Percentiles rank a stretch among this genome's conserved stretches.
These are phyloP conservation scores for Cochlearia excelsa DNA, from an alignment of 345 rosid genomes.

Conservation along the genomic window DNA sequence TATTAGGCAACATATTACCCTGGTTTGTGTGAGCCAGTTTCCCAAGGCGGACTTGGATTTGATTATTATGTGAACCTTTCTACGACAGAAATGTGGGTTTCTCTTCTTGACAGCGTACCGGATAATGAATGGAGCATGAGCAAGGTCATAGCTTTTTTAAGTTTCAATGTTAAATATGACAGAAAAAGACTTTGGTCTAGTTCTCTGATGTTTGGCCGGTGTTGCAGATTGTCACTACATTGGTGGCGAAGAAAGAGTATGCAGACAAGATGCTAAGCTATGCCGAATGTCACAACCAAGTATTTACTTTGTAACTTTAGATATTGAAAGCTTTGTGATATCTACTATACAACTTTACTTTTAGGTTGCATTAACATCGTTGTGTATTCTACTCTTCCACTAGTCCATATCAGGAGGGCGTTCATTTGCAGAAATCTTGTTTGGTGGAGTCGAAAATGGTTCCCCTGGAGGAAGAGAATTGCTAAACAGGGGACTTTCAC, in stretches of 20 bases:
- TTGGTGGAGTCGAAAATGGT: conserved; percentile 53
- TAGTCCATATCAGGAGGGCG: conserved; percentile 93
- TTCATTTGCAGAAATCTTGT: conserved; percentile 84
- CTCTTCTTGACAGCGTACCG: conserved; percentile 64
- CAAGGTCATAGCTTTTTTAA: conserved; percentile 54
- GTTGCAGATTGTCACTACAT: conserved; percentile 72
- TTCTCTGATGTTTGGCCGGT: conserved; percentile 29
- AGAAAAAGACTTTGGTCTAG: conserved; percentile 17
- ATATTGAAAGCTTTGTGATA: conserved; percentile 17
- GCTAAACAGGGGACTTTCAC: conserved; percentile 61
- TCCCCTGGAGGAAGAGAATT: conserved; percentile 49
- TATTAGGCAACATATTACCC: conserved; percentile 83
- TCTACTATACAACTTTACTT: conserved; percentile 17
- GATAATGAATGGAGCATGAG: conserved; percentile 90
- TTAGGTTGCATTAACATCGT: conserved; percentile 9
- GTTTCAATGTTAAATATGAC: conserved; percentile 25
- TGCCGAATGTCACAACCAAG: conserved; percentile 88
- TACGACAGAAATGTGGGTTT: conserved; percentile 88
- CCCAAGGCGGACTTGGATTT: conserved; percentile 95
- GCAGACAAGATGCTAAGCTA: conserved; percentile 80
- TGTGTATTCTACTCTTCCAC: conserved; percentile 27
- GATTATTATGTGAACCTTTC: conserved; percentile 86
- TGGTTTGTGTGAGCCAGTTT: conserved; percentile 83
- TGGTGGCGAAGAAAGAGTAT: conserved; percentile 61
- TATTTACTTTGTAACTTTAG: conserved; percentile 35